Conservation (phyloP, 768 basidiomycete genomes). For the Boletus fagicola region DNA sequence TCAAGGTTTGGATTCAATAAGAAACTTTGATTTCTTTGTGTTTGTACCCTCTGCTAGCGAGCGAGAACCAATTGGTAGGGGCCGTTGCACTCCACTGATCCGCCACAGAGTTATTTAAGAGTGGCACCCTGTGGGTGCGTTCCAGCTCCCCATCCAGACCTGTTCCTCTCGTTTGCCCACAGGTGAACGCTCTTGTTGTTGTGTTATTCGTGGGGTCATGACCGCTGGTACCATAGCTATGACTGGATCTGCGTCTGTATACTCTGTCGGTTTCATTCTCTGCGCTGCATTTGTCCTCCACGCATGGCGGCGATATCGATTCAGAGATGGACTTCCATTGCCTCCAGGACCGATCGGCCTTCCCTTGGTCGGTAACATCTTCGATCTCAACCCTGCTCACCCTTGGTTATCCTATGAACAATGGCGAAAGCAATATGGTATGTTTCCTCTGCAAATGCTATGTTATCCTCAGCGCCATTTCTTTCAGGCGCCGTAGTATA, state of each 20-base stretch:
- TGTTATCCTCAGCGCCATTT: neutral
- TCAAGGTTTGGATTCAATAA: too few species aligned
- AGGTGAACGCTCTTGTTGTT: neutral
- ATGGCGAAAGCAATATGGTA: conserved; percentile 36
- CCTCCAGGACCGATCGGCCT: conserved; percentile 56
- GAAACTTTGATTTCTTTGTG: neutral
- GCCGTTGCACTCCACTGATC: neutral
- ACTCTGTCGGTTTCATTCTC: conserved; percentile 4
- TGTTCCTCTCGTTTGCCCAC: neutral
- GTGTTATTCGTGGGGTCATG: too few species aligned
- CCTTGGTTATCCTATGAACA: conserved; percentile 36
- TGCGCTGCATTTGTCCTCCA: conserved; percentile 5
- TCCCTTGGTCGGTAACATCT: conserved; percentile 28
- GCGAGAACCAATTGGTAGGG: neutral
- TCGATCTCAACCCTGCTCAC: conserved; percentile 18
- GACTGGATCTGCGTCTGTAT: conserved; percentile 1
- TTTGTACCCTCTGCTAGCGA: neutral
- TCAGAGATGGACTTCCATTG: conserved; percentile 31
- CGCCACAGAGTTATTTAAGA: neutral
- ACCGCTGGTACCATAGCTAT: neutral
- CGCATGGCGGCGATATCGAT: conserved; percentile 15
- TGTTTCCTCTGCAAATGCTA: neutral
- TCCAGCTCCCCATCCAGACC: neutral
- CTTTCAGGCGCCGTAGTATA: conserved; percentile 27
- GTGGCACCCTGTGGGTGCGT: neutral